A percentile compares a stretch with the other conserved stretches of the same genome.
Evolutionary conservation across 495 filamentous ascomycete species (phyloP).

Genomic region (Daldinia childiae): DNA sequence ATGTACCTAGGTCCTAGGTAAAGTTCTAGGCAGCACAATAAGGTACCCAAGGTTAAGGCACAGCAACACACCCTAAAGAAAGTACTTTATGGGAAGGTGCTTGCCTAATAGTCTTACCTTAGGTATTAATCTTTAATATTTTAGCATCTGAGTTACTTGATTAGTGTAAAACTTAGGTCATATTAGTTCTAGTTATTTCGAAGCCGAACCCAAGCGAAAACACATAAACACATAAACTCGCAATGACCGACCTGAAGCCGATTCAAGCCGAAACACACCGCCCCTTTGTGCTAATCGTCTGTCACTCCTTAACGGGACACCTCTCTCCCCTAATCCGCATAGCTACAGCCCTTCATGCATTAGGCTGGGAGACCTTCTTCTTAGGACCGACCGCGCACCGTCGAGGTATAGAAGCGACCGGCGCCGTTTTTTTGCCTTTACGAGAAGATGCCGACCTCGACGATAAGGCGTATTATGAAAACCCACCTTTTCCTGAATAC

Average conservation of each 20-base stretch:
- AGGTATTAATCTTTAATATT: no score
- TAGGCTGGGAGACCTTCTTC: slow-evolving; percentile 46
- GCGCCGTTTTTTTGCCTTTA: slow-evolving; percentile 47
- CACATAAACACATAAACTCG: not conserved
- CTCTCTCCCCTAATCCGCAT: slow-evolving; percentile 47
- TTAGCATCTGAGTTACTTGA: no score
- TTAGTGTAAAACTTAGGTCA: no score
- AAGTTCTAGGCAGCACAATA: no score
- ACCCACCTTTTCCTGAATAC: slow-evolving; percentile 18
- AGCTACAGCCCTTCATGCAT: slow-evolving; percentile 36
- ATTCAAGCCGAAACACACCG: not conserved
- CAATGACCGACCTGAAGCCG: slow-evolving; percentile 2
- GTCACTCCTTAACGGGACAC: slow-evolving; percentile 47
- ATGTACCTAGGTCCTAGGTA: no score
- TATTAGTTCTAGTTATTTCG: not conserved
- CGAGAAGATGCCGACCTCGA: slow-evolving; percentile 43
- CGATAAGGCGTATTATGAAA: slow-evolving; percentile 35
- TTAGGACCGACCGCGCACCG: slow-evolving; percentile 46
- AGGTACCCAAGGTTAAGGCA: no score
- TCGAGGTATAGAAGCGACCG: slow-evolving; percentile 40
- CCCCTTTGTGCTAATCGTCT: slow-evolving; percentile 47
- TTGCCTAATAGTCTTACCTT: no score
- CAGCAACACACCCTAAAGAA: no score
- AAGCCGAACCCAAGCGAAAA: not conserved
- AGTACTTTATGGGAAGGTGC: no score